These are phyloP conservation scores for Verticillium zaregamsianum DNA, from an alignment of 2,329 filamentous ascomycete species.

Conservation along the genomic window DNA sequence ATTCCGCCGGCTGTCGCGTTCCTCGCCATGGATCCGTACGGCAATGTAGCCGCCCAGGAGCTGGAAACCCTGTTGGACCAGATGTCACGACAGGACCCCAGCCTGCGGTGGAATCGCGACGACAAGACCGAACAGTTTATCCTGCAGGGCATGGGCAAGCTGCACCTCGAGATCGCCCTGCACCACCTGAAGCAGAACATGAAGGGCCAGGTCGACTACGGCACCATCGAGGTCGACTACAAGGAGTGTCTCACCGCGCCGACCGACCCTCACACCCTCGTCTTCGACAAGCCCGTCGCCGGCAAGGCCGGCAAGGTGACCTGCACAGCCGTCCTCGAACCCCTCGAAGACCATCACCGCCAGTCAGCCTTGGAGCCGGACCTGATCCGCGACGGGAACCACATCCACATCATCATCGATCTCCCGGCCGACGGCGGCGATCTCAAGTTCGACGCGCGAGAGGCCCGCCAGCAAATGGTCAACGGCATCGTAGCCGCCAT, in stretches of 20 bases:
- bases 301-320: slow-evolving; percentile 75
- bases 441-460: slow-evolving; percentile 45
- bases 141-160: slow-evolving; percentile 91
- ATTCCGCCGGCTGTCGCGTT: slow-evolving; percentile 96
- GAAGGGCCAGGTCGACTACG: slow-evolving; percentile 82
- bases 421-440: slow-evolving; percentile 43
- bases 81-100: slow-evolving; percentile 87
- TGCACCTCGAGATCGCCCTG: slow-evolving; percentile 89
- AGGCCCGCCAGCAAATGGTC: slow-evolving; percentile 56
- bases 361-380: slow-evolving; percentile 22
- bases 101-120: slow-evolving; percentile 77
- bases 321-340: slow-evolving; percentile 66
- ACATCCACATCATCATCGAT: slow-evolving; percentile 51
- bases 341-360: slow-evolving; percentile 41
- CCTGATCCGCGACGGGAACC: slow-evolving; percentile 64
- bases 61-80: slow-evolving; percentile 73
- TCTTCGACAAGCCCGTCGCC: slow-evolving; percentile 76
- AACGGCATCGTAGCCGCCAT: slow-evolving; percentile 82
- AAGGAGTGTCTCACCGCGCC: slow-evolving; percentile 69
- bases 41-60: slow-evolving; percentile 73
- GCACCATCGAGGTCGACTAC: slow-evolving; percentile 92
- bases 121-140: slow-evolving; percentile 91
- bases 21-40: slow-evolving; percentile 81
- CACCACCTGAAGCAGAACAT: slow-evolving; percentile 86
- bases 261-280: slow-evolving; percentile 52